These are phyloP conservation scores for Clonostachys sp. DNA, from an alignment of 2,329 filamentous ascomycete species.

Conservation along the genomic window DNA sequence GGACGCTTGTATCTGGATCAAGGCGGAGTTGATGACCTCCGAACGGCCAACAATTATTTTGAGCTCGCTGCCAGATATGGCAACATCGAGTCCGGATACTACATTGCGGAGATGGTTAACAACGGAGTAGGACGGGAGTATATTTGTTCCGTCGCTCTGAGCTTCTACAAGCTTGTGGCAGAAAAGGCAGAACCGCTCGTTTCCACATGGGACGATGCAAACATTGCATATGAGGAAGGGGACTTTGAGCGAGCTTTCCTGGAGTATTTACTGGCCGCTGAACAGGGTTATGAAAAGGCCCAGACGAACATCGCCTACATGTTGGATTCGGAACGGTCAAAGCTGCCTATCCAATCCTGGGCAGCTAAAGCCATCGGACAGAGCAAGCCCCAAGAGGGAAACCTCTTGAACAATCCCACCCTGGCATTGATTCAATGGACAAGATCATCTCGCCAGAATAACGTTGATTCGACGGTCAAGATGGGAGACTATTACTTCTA, in stretches of 20 bases:
- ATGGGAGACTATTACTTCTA: slow-evolving; percentile 97
- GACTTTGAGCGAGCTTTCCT: slow-evolving; percentile 78
- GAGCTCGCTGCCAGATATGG: slow-evolving; percentile 79
- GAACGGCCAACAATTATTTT: slow-evolving; percentile 78
- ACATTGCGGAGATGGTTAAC: slow-evolving; percentile 82
- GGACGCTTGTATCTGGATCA: slow-evolving; percentile 85
- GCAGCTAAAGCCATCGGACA: slow-evolving; percentile 33
- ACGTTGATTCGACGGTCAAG: slow-evolving; percentile 91
- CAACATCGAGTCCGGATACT: slow-evolving; percentile 87
- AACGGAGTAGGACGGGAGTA: slow-evolving; percentile 76
- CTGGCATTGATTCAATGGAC: slow-evolving; percentile 92
- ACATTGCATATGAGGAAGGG: slow-evolving; percentile 73
- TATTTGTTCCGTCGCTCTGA: slow-evolving; percentile 70
- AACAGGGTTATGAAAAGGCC: slow-evolving; percentile 85
- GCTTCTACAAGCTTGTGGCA: slow-evolving; percentile 78
- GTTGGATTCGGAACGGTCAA: slow-evolving; percentile 67
- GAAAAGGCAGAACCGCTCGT: slow-evolving; percentile 69
- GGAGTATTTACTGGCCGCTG: slow-evolving; percentile 80
- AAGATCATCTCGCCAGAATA: slow-evolving; percentile 85
- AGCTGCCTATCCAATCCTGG: slow-evolving; percentile 28
- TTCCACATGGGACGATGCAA: slow-evolving; percentile 78
- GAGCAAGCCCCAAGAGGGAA: slow-evolving; percentile 9
- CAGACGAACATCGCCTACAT: slow-evolving; percentile 89
- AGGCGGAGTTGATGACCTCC: slow-evolving; percentile 64
- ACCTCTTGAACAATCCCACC: slow-evolving; percentile 44